phyloP scores from a whole-genome alignment of 768 basidiomycete species.

The Auriculariales sp. region DNA sequence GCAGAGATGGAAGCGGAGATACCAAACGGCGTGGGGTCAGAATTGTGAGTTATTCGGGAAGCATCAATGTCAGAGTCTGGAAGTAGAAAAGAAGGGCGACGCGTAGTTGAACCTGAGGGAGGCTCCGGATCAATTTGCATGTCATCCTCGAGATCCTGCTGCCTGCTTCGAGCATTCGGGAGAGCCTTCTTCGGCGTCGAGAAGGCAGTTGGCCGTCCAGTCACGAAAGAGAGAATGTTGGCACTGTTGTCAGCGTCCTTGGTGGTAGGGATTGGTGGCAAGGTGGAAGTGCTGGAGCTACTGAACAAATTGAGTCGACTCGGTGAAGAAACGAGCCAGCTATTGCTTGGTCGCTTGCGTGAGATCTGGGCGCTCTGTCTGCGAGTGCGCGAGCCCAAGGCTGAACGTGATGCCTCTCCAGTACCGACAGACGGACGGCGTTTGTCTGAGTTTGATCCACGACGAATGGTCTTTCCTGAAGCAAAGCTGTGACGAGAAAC shows the following conservation, averaged over 20 bases:
- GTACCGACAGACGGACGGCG: not conserved
- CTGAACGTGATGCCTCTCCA: not conserved
- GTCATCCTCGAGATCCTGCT: not conserved
- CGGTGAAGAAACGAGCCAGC: not conserved
- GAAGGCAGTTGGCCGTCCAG: not conserved
- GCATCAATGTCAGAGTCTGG: not conserved
- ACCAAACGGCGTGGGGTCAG: slow-evolving; percentile 1
- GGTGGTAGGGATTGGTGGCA: not conserved
- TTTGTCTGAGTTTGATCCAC: no score
- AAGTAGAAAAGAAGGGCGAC: no score
- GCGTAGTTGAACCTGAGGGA: no score
- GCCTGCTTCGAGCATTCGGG: not conserved
- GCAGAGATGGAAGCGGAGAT: slow-evolving; percentile 5
- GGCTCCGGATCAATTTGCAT: not conserved
- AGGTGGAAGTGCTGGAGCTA: not conserved
- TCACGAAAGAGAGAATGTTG: not conserved
- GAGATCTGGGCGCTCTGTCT: no score
- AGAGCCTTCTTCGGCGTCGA: not conserved
- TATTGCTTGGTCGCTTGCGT: not conserved
- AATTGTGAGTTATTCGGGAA: not conserved
- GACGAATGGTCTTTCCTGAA: not conserved
- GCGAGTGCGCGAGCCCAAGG: not conserved
- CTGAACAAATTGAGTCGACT: no score
- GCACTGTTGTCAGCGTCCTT: not conserved
- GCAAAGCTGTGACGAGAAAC: not conserved